These are phyloP conservation scores for Hanseniaspora thailandica DNA, from an alignment of 805 yeast genomes.

Conservation along the genomic window DNA sequence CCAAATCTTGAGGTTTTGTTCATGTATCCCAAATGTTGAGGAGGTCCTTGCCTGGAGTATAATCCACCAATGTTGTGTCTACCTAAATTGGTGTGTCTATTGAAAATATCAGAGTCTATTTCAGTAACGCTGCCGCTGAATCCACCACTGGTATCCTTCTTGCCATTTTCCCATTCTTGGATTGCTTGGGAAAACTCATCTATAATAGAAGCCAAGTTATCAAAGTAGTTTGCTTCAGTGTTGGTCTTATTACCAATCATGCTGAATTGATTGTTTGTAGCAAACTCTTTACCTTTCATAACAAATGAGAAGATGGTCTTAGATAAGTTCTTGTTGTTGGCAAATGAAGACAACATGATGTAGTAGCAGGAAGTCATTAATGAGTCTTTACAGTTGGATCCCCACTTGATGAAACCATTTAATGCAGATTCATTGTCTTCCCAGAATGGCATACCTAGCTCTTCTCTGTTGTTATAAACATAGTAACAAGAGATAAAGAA, in stretches of 20 bases:
- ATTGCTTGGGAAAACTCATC: constrained; percentile 42
- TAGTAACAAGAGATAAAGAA: constrained; percentile 66
- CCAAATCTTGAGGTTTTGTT: not conserved
- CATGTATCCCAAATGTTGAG: constrained; percentile 16
- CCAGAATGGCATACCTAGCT: constrained; percentile 56
- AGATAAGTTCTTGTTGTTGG: constrained; percentile 24
- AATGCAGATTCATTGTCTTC: constrained; percentile 50
- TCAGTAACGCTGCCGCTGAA: constrained; percentile 17
- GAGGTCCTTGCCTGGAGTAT: constrained; percentile 16
- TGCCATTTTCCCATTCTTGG: constrained; percentile 24
- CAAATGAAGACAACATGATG: constrained; percentile 62
- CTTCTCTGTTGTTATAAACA: constrained; percentile 52
- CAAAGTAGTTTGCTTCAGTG: constrained; percentile 5
- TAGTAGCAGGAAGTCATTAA: constrained; percentile 74
- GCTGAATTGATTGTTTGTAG: not conserved
- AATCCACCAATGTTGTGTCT: not conserved
- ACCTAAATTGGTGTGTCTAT: constrained; percentile 11
- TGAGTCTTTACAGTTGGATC: constrained; percentile 66
- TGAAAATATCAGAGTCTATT: constrained; percentile 2
- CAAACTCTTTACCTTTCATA: constrained; percentile 1
- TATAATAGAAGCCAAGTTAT: constrained; percentile 34
- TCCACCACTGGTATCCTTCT: not conserved
- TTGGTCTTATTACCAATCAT: not conserved
- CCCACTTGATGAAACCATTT: constrained; percentile 81
- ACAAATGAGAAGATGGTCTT: constrained; percentile 38